Evolutionary conservation across 495 filamentous ascomycete species (phyloP).

Genomic region (Trichoderma asperelloides): DNA sequence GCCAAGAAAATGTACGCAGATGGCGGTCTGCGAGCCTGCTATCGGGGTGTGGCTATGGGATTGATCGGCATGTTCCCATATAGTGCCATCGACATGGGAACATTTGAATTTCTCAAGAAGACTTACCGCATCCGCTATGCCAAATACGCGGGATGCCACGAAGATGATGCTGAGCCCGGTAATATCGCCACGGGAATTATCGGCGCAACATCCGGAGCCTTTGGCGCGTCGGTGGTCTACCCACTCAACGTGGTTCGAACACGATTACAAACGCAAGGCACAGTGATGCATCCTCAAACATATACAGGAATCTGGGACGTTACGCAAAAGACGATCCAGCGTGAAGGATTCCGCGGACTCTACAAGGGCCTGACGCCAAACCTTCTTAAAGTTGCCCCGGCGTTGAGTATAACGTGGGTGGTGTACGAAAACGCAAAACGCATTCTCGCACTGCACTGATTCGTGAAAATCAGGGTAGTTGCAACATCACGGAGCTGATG

Average conservation of each 20-base stretch:
- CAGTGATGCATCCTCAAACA: conserved; percentile 77
- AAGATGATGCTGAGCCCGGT: conserved; percentile 69
- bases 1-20: conserved; percentile 74
- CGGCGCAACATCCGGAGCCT: conserved; percentile 82
- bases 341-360: conserved; percentile 77
- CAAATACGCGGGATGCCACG: conserved; percentile 57
- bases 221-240: conserved; percentile 90
- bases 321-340: conserved; percentile 64
- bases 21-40: conserved; percentile 67
- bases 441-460: conserved; percentile 56
- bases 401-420: conserved; percentile 94
- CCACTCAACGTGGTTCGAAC: conserved; percentile 93
- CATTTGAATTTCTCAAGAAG: conserved; percentile 86
- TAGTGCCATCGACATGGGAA: conserved; percentile 90
- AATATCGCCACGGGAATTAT: conserved; percentile 75
- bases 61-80: conserved; percentile 96
- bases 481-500: neutral
- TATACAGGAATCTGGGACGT: conserved; percentile 89
- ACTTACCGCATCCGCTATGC: conserved; percentile 61
- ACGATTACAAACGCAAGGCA: conserved; percentile 89
- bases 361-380: conserved; percentile 96
- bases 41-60: conserved; percentile 87
- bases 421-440: conserved; percentile 94
- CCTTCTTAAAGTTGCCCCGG: conserved; percentile 90
- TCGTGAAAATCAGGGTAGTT: neutral